Evolutionary conservation across 768 basidiomycete genomes (phyloP).

Genomic region (Tricholoma terreum): DNA sequence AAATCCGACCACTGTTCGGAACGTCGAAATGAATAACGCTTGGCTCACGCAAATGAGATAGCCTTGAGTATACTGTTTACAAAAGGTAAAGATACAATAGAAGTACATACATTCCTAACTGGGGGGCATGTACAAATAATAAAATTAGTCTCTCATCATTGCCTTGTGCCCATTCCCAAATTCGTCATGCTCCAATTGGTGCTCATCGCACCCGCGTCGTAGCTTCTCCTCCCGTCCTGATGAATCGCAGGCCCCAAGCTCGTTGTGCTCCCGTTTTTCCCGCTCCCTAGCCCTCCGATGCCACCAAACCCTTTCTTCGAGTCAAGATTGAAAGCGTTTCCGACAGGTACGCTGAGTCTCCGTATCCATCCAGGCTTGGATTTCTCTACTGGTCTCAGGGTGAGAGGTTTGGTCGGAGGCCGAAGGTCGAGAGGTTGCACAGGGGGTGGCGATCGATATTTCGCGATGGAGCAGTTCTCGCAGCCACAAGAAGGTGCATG

Average conservation of each 20-base stretch:
- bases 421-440: slow-evolving; percentile 33
- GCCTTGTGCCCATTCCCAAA: slow-evolving; percentile 37
- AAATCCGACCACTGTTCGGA: background rate
- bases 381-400: slow-evolving; percentile 48
- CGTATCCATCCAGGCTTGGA: slow-evolving; percentile 69
- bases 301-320: slow-evolving; percentile 40
- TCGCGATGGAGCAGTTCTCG: slow-evolving; percentile 55
- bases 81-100: background rate
- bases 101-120: background rate
- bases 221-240: slow-evolving; percentile 51
- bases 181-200: slow-evolving; percentile 53
- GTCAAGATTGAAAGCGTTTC: slow-evolving; percentile 57
- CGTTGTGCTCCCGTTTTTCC: slow-evolving; percentile 46
- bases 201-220: slow-evolving; percentile 39
- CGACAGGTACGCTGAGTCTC: slow-evolving; percentile 71
- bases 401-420: slow-evolving; percentile 41
- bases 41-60: too few species aligned
- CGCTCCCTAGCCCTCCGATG: slow-evolving; percentile 36
- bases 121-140: background rate
- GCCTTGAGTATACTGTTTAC: too few species aligned
- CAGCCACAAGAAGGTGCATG: slow-evolving; percentile 71
- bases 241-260: slow-evolving; percentile 24
- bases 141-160: slow-evolving; percentile 17
- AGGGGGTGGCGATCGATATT: slow-evolving; percentile 43
- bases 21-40: background rate